Conservation (phyloP, 2,329 filamentous ascomycete genomes). For the Arthrobotrys musiformis region DNA sequence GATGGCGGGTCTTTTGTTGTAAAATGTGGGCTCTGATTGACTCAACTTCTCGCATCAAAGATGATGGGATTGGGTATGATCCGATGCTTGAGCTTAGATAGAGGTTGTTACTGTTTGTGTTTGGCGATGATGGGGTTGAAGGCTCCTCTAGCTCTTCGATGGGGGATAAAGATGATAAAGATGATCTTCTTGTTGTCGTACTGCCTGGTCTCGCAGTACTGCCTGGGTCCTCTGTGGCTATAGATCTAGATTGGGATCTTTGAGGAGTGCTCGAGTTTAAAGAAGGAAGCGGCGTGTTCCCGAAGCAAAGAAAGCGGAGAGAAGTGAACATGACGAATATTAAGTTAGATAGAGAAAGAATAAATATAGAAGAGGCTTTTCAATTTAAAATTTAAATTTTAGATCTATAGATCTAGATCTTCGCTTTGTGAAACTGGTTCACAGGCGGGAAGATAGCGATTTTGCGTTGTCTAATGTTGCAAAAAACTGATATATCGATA, state of each 20-base stretch:
- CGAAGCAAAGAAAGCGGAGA: constrained; percentile 22
- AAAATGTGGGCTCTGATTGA: background rate
- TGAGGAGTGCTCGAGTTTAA: background rate
- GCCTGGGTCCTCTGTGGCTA: too few relatives aligned
- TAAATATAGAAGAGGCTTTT: background rate
- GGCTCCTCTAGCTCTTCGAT: background rate
- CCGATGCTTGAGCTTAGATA: constrained; percentile 10
- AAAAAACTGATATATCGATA: too few relatives aligned
- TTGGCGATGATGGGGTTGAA: background rate
- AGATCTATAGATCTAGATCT: background rate
- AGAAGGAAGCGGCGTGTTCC: background rate
- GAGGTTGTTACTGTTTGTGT: background rate
- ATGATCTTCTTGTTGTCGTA: too few relatives aligned
- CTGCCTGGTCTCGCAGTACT: too few relatives aligned
- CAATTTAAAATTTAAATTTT: background rate
- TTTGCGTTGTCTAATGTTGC: constrained; percentile 13
- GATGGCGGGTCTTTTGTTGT: constrained; percentile 12
- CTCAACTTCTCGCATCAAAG: constrained; percentile 11
- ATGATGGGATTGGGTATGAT: constrained; percentile 11
- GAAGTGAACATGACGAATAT: constrained; percentile 26
- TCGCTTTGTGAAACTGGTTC: background rate
- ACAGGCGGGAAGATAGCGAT: background rate
- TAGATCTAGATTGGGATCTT: background rate
- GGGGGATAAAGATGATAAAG: background rate
- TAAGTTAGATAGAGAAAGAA: background rate